These are phyloP conservation scores for Collybiopsis luxurians DNA, from an alignment of 768 basidiomycete genomes.

Conservation along the genomic window DNA sequence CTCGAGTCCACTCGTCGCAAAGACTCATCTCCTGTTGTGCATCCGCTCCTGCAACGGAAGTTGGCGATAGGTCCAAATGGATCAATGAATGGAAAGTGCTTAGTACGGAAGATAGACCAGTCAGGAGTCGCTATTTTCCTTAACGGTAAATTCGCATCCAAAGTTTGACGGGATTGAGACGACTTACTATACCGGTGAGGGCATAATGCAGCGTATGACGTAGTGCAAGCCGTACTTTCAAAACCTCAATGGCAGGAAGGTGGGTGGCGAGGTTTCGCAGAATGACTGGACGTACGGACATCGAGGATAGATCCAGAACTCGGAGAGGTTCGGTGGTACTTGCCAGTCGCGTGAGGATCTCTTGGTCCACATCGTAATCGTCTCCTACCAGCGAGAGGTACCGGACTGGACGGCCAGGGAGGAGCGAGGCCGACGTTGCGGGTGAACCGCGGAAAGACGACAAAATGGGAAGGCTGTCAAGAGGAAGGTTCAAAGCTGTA, in stretches of 20 bases:
- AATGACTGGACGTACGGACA: constrained; percentile 55
- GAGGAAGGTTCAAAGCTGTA: constrained; percentile 36
- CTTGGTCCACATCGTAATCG: constrained; percentile 51
- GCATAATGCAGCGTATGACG: constrained; percentile 65
- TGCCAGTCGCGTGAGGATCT: constrained; percentile 50
- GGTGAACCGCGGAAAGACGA: constrained; percentile 59
- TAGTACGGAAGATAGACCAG: constrained; percentile 58
- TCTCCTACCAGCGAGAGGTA: constrained; percentile 54
- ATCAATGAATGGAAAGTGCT: constrained; percentile 45
- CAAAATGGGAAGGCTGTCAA: constrained; percentile 46
- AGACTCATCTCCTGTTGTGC: constrained; percentile 48
- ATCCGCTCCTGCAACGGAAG: constrained; percentile 31
- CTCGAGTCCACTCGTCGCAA: constrained; percentile 52
- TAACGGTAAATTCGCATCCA: too few species aligned
- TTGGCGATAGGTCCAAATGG: constrained; percentile 61
- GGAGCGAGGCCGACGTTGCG: constrained; percentile 53
- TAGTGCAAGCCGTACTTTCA: constrained; percentile 57
- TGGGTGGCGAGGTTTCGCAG: constrained; percentile 53
- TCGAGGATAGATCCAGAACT: constrained; percentile 56
- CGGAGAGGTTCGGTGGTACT: constrained; percentile 45
- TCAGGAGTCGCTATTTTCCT: constrained; percentile 47
- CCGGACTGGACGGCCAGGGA: constrained; percentile 61
- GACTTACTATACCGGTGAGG: constrained; percentile 65
- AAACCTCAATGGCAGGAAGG: constrained; percentile 45
- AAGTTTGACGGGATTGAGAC: too few species aligned